Percentiles rank a stretch among this genome's conserved stretches.
phyloP scores from a whole-genome alignment of 2,329 filamentous ascomycete genomes.

The Fusarium luffae region DNA sequence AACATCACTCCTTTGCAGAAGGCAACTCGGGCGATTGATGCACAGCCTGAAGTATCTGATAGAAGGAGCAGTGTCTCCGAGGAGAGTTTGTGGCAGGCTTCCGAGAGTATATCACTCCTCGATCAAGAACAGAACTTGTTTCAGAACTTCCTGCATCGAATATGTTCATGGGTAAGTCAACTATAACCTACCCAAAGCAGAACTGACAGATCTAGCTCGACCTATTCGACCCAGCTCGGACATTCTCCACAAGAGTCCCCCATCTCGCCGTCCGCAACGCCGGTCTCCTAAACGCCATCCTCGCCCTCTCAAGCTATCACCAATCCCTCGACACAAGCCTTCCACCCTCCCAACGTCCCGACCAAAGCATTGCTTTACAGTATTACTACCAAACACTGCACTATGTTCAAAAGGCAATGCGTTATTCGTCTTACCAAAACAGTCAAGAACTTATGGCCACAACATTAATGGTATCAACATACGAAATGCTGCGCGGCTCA shows the following conservation, averaged over 20 bases:
- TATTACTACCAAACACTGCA: conserved; percentile 73
- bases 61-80: not conserved
- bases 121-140: conserved; percentile 40
- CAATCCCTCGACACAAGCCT: conserved; percentile 25
- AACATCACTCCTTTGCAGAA: conserved; percentile 28
- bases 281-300: conserved; percentile 67
- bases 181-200: too few species aligned
- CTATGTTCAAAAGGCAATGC: conserved; percentile 69
- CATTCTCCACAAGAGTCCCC: conserved; percentile 37
- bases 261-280: conserved; percentile 54
- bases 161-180: conserved; percentile 41
- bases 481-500: conserved; percentile 71
- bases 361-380: conserved; percentile 47
- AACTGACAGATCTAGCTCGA: conserved; percentile 25
- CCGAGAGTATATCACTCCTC: conserved; percentile 35
- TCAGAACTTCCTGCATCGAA: conserved; percentile 40
- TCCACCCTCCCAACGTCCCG: not conserved
- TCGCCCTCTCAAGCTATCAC: conserved; percentile 60
- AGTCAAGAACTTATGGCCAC: conserved; percentile 69
- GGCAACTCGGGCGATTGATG: conserved; percentile 38
- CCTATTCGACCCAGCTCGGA: conserved; percentile 38
- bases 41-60: conserved; percentile 3
- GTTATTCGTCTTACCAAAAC: conserved; percentile 66
- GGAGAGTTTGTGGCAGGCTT: conserved; percentile 39
- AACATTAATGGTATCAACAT: conserved; percentile 69